Evolutionary conservation across 2,329 filamentous ascomycete genomes (phyloP).

Genomic region (Fusarium circinatum): DNA sequence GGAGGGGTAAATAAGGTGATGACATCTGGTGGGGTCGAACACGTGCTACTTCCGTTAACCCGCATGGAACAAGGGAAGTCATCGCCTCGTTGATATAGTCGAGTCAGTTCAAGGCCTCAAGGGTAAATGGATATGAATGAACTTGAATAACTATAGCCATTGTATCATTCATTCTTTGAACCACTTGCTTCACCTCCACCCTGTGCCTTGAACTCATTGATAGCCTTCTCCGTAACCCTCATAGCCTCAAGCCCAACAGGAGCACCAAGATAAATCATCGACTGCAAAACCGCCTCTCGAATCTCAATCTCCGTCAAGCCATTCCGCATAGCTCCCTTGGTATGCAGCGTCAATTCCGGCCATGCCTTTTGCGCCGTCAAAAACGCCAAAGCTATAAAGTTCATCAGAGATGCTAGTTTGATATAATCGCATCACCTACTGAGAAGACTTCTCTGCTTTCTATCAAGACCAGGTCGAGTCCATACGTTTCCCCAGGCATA

Average conservation of each 20-base stretch:
- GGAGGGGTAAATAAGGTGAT: constrained; percentile 28
- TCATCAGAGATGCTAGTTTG: background rate
- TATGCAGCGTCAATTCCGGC: constrained; percentile 28
- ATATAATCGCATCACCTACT: background rate
- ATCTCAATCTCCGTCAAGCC: constrained; percentile 34
- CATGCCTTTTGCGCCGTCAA: constrained; percentile 29
- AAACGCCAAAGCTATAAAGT: constrained; percentile 12
- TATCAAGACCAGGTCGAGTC: constrained; percentile 28
- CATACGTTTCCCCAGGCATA: constrained; percentile 29
- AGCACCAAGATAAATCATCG: constrained; percentile 32
- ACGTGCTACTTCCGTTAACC: constrained; percentile 34
- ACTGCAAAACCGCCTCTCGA: constrained; percentile 28
- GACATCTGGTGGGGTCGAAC: constrained; percentile 10
- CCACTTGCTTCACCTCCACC: background rate
- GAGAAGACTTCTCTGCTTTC: constrained; percentile 33
- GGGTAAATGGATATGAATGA: background rate
- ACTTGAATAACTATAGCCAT: fast-evolving
- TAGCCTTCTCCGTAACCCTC: constrained; percentile 32
- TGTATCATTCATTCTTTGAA: fast-evolving
- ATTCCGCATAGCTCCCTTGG: constrained; percentile 27
- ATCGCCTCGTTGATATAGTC: background rate
- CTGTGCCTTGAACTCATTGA: constrained; percentile 5
- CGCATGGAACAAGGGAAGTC: constrained; percentile 29
- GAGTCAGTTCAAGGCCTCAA: background rate
- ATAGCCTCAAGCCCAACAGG: constrained; percentile 31